phyloP scores from a whole-genome alignment of 2,329 filamentous ascomycete genomes.

The Myriangium duriaei region DNA sequence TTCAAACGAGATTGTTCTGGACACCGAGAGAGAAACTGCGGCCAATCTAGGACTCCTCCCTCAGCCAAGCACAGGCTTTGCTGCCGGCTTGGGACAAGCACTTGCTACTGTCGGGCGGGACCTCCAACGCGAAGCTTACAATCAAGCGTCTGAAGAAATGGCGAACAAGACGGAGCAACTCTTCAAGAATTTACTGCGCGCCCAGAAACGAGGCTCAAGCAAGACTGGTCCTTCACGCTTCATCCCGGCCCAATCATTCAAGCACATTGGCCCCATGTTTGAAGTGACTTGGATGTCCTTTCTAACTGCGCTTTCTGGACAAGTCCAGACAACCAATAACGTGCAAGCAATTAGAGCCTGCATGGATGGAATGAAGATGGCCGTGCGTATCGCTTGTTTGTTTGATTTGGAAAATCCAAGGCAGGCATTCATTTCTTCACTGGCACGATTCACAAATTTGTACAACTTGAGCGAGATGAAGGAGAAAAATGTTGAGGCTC shows the following conservation, averaged over 20 bases:
- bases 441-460: slow-evolving; percentile 88
- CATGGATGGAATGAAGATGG: slow-evolving; percentile 88
- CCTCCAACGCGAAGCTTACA: slow-evolving; percentile 80
- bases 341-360: slow-evolving; percentile 84
- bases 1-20: slow-evolving; percentile 83
- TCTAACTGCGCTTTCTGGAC: slow-evolving; percentile 83
- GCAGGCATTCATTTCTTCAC: slow-evolving; percentile 84
- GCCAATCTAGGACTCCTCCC: slow-evolving; percentile 59
- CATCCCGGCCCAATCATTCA: slow-evolving; percentile 85
- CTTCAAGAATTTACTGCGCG: slow-evolving; percentile 85
- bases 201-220: slow-evolving; percentile 64
- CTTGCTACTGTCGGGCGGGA: slow-evolving; percentile 87
- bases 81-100: slow-evolving; percentile 74
- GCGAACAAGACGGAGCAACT: slow-evolving; percentile 67
- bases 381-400: slow-evolving; percentile 81
- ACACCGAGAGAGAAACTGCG: slow-evolving; percentile 81
- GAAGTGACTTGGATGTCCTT: slow-evolving; percentile 99
- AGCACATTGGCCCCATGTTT: slow-evolving; percentile 96
- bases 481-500: slow-evolving; percentile 88
- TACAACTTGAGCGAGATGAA: slow-evolving; percentile 93
- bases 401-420: slow-evolving; percentile 90
- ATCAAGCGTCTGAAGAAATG: slow-evolving; percentile 94
- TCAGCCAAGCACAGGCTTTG: slow-evolving; percentile 54
- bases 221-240: slow-evolving; percentile 58
- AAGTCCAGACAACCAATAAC: slow-evolving; percentile 88